Base-by-base conservation (phyloP, 1,284 basidiomycete genomes). In the Laetiporus sulphureus region DNA sequence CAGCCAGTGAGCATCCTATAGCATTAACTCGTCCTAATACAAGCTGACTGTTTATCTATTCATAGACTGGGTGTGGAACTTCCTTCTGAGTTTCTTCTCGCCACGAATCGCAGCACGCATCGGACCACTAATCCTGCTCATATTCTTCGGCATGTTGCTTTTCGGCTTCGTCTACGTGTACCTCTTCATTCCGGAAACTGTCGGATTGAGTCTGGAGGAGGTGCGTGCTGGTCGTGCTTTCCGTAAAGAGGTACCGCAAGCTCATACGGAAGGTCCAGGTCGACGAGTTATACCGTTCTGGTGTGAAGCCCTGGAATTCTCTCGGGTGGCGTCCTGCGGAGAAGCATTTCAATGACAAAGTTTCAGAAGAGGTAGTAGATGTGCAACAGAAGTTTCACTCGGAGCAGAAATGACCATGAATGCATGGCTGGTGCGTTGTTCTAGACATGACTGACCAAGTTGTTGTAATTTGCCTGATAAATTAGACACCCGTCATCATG, bases 111-210 rank as follows among this genome's bases (percentile, higher is more conserved):
- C 83, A 2, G 68, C 57, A 32, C 55, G 69, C 54, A 90, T 88
- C 47, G 83, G 86, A 1, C 83, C 86, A 13, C 69, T 86, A 46
- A 88, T 90, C 58, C 66, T 88, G 35, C 58, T 85, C 47, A 77
- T 84, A 54, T 86, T 86, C 67, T 85, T 79, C 55, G 84, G 85
- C 48, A 80, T 83, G 73, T 69, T 88, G 10, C 55, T 81, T 22
- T 79, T 83, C 53, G 85, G 82, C 19, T 77, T 72, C 51, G 56
- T 77, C 44, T 86, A 82, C 53, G 77, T 84, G 6, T 83, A 73
- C 56, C 60, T 86, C 33, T 78, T 75, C 60, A 75, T 88, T 35
- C 83, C 84, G n/a, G 85, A 91, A 66, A 83, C 82, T 11, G 82
- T 77, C 56, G 83, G 82, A 5, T 71, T 89, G 13, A 74, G 73